Base-by-base conservation (phyloP, 345 rosid genomes). In the Euphorbia peplus region DNA sequence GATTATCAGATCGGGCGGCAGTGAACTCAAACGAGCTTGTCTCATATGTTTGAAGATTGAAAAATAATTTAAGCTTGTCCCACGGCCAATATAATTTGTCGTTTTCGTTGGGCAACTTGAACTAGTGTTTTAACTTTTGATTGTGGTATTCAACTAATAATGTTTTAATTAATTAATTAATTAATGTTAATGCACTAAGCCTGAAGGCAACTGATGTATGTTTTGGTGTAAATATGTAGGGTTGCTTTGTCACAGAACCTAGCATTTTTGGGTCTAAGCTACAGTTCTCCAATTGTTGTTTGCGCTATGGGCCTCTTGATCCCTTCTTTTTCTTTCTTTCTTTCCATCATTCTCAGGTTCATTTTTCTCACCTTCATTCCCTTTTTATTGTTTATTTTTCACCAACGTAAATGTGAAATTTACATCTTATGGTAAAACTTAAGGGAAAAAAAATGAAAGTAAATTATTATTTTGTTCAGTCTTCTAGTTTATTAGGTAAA, bases 261-360 rank as follows among this genome's bases (percentile, higher is more conserved):
- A 48, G 82, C 86, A 46, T 88, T 88, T 73, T 62, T 90, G 42
- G 95, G 95, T 60, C 76, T 92, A 60, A 77, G 78, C 67, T 82
- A 80, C 65, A 87, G 92, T 77, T 90, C 96, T 13, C 96, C 96
- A 0, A 84, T 88, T n/a, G 87, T 87, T 48, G 95, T 85, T 22
- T 92, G 96, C 57, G 89, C 86, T 65, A 88, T 87, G 96, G 96
- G 95, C 63, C 87, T 85, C 52, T 66, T 83, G 65, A 62, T 80
- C 52, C 96, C 96, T 35, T 67, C 90, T 14, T 74, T 88, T 72
- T 85, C 91, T 65, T 90, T 90, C 83, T 30, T 92, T 58, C 66
- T 92, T 63, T 76, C 87, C 37, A 37, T 84, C 65, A 3, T 86
- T 28, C 82, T 81, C 77, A 84, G 97, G 93, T 86, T 67, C 25